Evolutionary conservation across 306 rosid genomes (phyloP), one percentile per base, ranked within the genome.

Genomic region (Hylodesmum podocarpum): DNA sequence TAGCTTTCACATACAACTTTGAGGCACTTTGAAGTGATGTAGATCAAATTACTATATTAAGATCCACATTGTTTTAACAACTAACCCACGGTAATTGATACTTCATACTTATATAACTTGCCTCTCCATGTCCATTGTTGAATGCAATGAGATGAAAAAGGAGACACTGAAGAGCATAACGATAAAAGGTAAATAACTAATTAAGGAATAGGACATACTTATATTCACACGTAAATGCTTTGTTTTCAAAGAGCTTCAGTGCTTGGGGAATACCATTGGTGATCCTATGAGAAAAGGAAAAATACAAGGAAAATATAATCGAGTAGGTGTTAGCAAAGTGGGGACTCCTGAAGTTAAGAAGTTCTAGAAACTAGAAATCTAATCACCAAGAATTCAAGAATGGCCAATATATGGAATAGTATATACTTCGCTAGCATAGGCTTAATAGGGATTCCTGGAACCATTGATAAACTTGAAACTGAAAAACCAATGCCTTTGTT

Each of bases 401-500:
- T 31, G 76, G 50, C 1, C 19, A 51, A 50, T 21, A 34, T 46
- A 58, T 59, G 66, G 37, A 81, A 79, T 70, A 53, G 77, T 24
- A 78, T 22, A 74, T 89, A 94, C 98, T 87, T 94, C 58, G 98
- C 97, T 75, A 94, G 98, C 98, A 94, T 94, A 80, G 98, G 98
- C 87, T 88, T 94, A 70, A 94, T 91, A 59, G 98, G 97, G 73
- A 88, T 84, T 87, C 98, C 97, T 49, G 98, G 94, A 86, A 88
- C 84, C 96, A 94, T 94, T 82, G 97, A 87, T 84, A 94, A 78
- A 67, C 89, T 87, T 63, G 93, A 86, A 55, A 92, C 87, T 33
- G 92, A 93, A 79, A 94, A 94, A 73, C 75, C 86, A 72, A 87
- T 31, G 83, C 98, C 98, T 78, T 87, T 81, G 74, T 75, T 80